Evolutionary conservation across 163 green algal genomes (phyloP), one percentile per base, ranked within the genome.

Genomic region (Chlorella variabilis): DNA sequence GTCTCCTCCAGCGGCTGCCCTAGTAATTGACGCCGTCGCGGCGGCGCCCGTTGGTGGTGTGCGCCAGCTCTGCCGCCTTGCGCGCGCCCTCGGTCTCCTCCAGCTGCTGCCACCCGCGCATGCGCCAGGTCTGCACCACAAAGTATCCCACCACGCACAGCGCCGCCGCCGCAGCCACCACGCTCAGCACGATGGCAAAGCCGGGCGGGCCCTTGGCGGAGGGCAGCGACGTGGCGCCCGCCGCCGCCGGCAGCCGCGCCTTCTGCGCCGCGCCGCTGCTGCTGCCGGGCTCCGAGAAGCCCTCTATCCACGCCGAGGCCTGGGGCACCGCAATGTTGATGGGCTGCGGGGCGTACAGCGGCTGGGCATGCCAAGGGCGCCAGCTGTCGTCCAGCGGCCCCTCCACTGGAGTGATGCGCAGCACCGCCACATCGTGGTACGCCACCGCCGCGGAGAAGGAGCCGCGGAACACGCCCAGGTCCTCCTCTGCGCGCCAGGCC

Each of bases 391-490:
- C 36, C 2, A 27, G 2, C 0, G 34, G 48, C 29, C 49, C 69
- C 59, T 80, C 61, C 34, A 79, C 33, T 2, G 85, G 86, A 2
- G 58, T 82, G 23, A 92, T 61, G 31, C 56, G 49, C 67, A 92
- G 48, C 75, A 84, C 80, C 18, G 68, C 62, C 45, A 84, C 86
- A 71, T 90, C 89, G 62, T 93, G 89, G 5, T 78, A 51, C 36
- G 85, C 78, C n/a, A 93, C 81, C 58, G 58, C 48, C 15, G 34
- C 59, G 5, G 77, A 78, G 33, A 66, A 73, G 70, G 58, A 63
- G 49, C 56, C 61, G 20, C 68, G 68, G 42, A 68, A 75, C 33
- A 36, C 38, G 6, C 73, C 78, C 45, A 81, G 48, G 58, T 85
- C 70, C 13, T 21, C 13, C 67, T 78, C 59, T 49, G 76, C 80